Conservation (phyloP, 1,284 basidiomycete genomes). For the Pseudozyma sp. region DNA sequence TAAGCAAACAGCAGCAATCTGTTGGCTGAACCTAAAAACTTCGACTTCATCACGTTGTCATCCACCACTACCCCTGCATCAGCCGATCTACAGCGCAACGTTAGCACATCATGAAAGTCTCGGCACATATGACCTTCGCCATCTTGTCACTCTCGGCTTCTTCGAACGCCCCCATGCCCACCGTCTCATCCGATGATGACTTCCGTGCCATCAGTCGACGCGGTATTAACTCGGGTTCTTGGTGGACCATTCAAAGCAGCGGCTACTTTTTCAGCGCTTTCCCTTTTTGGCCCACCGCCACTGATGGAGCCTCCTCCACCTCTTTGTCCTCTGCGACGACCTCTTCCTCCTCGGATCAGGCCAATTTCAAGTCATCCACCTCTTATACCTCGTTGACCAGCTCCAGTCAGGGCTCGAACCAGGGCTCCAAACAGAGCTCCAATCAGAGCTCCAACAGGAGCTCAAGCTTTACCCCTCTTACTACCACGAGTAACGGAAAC, state of each 20-base stretch:
- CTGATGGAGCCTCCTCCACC: conserved; percentile 2
- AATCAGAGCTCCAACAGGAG: conserved; percentile 3
- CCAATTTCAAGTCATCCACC: not conserved
- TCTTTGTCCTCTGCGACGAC: conserved; percentile 1
- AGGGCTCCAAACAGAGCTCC: conserved; percentile 1
- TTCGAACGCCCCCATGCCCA: conserved; percentile 8
- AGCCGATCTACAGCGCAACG: too few species aligned
- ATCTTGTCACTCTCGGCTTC: conserved; percentile 19
- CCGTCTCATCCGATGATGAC: conserved; percentile 2
- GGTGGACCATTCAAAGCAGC: conserved; percentile 3
- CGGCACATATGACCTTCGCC: conserved; percentile 17
- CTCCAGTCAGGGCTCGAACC: not conserved
- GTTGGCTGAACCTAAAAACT: not conserved
- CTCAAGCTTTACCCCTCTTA: too few species aligned
- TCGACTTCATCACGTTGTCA: not conserved
- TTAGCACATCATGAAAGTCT: conserved; percentile 12
- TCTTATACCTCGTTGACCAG: conserved; percentile 2
- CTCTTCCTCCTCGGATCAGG: not conserved
- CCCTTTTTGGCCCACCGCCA: conserved; percentile 7
- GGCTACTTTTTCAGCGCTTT: conserved; percentile 7
- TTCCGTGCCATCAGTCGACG: not conserved
- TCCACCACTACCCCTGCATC: not conserved
- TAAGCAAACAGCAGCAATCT: not conserved
- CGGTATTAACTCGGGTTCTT: conserved; percentile 8
- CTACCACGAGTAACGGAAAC: conserved; percentile 6